phyloP scores from a whole-genome alignment of 169 alveolate genomes.

The Plasmodium knowlesi region DNA sequence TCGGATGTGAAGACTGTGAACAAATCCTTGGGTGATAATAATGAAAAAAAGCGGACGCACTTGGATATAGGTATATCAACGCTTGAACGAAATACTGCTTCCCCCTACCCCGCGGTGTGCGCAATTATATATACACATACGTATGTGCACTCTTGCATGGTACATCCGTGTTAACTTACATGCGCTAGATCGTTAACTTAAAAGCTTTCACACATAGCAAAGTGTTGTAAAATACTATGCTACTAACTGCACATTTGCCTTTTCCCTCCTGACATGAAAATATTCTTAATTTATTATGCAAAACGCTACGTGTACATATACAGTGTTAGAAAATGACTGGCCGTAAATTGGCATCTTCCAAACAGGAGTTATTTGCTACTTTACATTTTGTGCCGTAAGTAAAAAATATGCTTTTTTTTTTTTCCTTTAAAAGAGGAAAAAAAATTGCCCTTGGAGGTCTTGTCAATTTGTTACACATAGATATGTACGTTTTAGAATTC shows the following conservation, averaged over 20 bases:
- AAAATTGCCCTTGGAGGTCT: neutral
- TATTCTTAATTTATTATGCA: neutral
- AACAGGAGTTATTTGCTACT: neutral
- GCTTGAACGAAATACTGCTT: neutral
- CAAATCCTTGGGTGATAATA: constrained; percentile 23
- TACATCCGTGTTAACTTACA: neutral
- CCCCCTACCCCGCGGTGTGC: neutral
- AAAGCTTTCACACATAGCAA: neutral
- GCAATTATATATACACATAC: neutral
- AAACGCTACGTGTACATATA: neutral
- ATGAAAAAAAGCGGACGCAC: constrained; percentile 52
- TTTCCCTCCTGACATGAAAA: neutral
- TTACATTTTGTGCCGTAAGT: neutral
- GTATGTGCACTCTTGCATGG: neutral
- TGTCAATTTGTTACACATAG: neutral
- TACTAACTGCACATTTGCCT: neutral
- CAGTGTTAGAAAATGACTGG: neutral
- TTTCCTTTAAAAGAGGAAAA: neutral
- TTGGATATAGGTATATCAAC: constrained; percentile 35
- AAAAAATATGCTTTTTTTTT: neutral
- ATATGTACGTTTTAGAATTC: neutral
- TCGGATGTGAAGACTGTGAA: constrained; percentile 47
- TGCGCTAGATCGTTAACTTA: neutral
- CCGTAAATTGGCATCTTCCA: neutral
- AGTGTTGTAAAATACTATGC: neutral